Evolutionary conservation across 2,329 filamentous ascomycete species (phyloP), one percentile per base, ranked within the genome.

Genomic region (Ceratocystis lukuohia): DNA sequence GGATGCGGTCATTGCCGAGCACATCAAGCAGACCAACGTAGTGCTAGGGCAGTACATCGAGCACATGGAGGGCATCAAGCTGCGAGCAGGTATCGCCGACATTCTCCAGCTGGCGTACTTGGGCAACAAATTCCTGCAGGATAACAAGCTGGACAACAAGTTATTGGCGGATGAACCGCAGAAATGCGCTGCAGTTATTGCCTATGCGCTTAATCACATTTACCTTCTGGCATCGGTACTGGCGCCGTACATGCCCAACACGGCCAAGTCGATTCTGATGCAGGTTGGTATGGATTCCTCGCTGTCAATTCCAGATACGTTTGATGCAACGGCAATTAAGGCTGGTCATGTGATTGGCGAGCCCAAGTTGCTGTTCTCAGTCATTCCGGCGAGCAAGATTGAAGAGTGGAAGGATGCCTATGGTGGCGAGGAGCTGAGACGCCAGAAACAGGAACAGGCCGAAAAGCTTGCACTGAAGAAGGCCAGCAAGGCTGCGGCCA

Each of bases 161-260:
- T 78, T 83, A 50, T 74, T 84, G 25, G 76, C 78, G 2, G 80
- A 82, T 44, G 75, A 83, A 70, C 82, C 82, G 0, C 80, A 79
- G 62, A 80, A 80, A 45, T 83, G 80, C 68, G 76, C 78, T 45
- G 79, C 80, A 5, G 81, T 84, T n/a, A 80, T 96, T 65, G 88
- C 89, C 66, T 79, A 91, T n/a, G 89, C 88, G 0, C 80, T 96
- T 68, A 95, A 95, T 77, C 84, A 92, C 70, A 85, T 93, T 65
- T 85, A 93, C 73, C 85, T 96, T 41, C 81, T 96, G 61, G 89
- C 91, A 25, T 86, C 84, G 65, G 78, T 96, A 56, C 83, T 92
- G 66, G 84, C 85, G 64, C 92, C 92, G 0, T 96, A 93, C 77
- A 89, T 96, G 80, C 91, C 91, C 50, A 82, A 82, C n/a, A 92